phyloP scores from a whole-genome alignment of 352 stramenopile genomes.

The Pythium phragmitis region DNA sequence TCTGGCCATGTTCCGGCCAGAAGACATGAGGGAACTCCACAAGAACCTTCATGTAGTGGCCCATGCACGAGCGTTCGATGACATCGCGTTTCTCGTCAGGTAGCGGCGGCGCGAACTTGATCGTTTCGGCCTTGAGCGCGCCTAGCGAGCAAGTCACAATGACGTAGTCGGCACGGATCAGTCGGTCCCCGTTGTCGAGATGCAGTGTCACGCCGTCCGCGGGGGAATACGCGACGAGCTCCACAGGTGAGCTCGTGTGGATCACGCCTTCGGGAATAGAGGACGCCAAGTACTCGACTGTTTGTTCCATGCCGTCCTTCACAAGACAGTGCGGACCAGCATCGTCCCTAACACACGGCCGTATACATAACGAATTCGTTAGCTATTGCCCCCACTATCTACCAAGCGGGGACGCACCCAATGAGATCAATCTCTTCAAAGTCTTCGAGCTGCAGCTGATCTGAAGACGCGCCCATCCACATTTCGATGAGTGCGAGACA shows the following conservation, averaged over 20 bases:
- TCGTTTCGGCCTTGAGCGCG: constrained; percentile 39
- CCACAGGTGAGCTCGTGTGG: constrained; percentile 12
- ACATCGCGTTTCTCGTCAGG: constrained; percentile 40
- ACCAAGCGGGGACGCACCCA: constrained; percentile 27
- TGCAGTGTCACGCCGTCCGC: constrained; percentile 36
- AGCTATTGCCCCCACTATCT: neutral
- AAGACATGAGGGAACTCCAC: constrained; percentile 65
- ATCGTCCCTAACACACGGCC: constrained; percentile 35
- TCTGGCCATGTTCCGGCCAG: constrained; percentile 47
- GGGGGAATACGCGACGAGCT: constrained; percentile 22
- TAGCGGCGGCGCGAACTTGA: constrained; percentile 52
- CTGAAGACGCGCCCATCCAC: constrained; percentile 52
- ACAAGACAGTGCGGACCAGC: constrained; percentile 52
- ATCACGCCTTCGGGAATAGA: constrained; percentile 8
- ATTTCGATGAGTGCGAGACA: constrained; percentile 53
- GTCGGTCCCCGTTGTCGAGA: constrained; percentile 21
- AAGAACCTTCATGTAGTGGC: constrained; percentile 78
- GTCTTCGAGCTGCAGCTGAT: constrained; percentile 56
- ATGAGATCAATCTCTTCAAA: constrained; percentile 55
- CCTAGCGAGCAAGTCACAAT: constrained; percentile 63
- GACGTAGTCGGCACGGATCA: constrained; percentile 39
- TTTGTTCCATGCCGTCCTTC: constrained; percentile 46
- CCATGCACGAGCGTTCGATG: constrained; percentile 54
- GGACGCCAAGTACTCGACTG: constrained; percentile 36
- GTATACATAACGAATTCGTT: neutral